Conservation (phyloP, 2,329 filamentous ascomycete species). For the Aspergillus latus region DNA sequence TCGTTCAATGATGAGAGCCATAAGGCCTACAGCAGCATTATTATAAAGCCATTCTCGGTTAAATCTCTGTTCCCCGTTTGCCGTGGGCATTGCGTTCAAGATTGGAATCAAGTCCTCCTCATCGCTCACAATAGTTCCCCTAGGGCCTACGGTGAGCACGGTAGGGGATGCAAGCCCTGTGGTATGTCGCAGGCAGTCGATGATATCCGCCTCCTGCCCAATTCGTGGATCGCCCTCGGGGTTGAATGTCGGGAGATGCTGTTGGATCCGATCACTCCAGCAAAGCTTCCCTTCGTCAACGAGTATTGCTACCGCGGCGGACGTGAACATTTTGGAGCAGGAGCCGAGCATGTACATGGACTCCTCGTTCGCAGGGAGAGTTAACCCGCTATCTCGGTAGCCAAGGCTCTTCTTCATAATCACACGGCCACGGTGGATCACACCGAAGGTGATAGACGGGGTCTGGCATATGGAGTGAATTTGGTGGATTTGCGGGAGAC, state of each 20-base stretch:
- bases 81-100: not conserved
- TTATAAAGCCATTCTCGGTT: constrained; percentile 22
- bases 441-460: constrained; percentile 18
- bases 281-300: constrained; percentile 25
- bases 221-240: constrained; percentile 18
- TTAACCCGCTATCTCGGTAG: constrained; percentile 17
- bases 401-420: constrained; percentile 25
- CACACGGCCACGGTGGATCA: constrained; percentile 23
- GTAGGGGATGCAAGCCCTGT: constrained; percentile 20
- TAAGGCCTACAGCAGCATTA: constrained; percentile 27
- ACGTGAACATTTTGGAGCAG: constrained; percentile 28
- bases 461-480: not conserved
- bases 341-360: constrained; percentile 31
- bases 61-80: not conserved
- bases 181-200: constrained; percentile 29
- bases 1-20: constrained; percentile 23
- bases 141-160: constrained; percentile 11
- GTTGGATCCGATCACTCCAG: constrained; percentile 24
- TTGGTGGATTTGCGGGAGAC: constrained; percentile 1
- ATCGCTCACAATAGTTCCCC: not conserved
- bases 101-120: not conserved
- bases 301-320: constrained; percentile 27
- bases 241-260: constrained; percentile 26
- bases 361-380: constrained; percentile 14
- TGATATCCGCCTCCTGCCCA: constrained; percentile 21